A percentile compares a stretch with the other conserved stretches of the same genome.
Evolutionary conservation across 164 flowering plant species (phyloP).

Genomic region (Aristolochia contorta): DNA sequence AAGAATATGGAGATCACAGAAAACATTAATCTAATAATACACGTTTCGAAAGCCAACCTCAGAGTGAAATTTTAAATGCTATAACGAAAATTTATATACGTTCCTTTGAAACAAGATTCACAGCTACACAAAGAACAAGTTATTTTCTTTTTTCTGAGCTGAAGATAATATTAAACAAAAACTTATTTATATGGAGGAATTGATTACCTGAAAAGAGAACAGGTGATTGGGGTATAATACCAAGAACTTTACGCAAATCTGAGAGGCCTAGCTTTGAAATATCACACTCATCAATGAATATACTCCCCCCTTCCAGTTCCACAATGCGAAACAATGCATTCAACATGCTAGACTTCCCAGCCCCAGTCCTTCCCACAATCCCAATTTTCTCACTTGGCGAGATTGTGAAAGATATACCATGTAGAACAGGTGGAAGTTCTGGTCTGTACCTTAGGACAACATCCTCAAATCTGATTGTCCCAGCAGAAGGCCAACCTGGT

Average conservation of each 20-base stretch:
- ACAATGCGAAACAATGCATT: slow-evolving; percentile 94
- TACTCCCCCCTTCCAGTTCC: slow-evolving; percentile 86
- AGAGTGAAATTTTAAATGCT: too few species aligned
- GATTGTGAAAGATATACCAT: slow-evolving; percentile 68
- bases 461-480: slow-evolving; percentile 74
- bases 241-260: slow-evolving; percentile 90
- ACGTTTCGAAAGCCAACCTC: too few species aligned
- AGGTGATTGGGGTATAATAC: slow-evolving; percentile 96
- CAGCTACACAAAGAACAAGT: too few species aligned
- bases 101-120: too few species aligned
- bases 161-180: too few species aligned
- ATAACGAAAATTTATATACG: too few species aligned
- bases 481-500: slow-evolving; percentile 95
- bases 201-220: slow-evolving; percentile 92
- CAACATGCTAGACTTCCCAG: slow-evolving; percentile 97
- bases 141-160: too few species aligned
- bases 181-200: background rate
- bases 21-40: too few species aligned
- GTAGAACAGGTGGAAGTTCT: slow-evolving; percentile 95
- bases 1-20: too few species aligned
- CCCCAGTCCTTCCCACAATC: slow-evolving; percentile 97
- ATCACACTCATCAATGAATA: slow-evolving; percentile 73
- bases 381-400: slow-evolving; percentile 90
- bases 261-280: slow-evolving; percentile 67
- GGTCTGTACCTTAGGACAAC: slow-evolving; percentile 92